Conservation (phyloP, 73 alveolate genomes). For the Strombidium stylifer region DNA sequence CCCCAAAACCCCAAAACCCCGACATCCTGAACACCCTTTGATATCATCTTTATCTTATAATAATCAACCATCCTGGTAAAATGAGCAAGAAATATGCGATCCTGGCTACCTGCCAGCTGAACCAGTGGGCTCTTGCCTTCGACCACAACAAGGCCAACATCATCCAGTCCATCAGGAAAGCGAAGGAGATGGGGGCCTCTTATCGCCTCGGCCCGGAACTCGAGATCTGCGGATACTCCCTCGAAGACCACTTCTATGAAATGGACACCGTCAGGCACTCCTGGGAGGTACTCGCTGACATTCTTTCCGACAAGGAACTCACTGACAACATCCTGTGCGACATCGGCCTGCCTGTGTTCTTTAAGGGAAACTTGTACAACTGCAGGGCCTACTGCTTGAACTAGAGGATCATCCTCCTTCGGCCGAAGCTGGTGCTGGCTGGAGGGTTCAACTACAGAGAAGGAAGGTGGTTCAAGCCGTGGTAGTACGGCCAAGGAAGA, state of each 20-base stretch:
- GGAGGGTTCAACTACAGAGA: slow-evolving; percentile 93
- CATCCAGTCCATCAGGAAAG: slow-evolving; percentile 66
- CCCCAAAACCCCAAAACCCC: too few relatives aligned
- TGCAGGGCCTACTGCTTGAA: slow-evolving; percentile 76
- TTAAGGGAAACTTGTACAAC: slow-evolving; percentile 78
- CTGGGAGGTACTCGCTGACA: slow-evolving; percentile 84
- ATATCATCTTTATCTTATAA: too few relatives aligned
- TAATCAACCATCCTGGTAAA: too few relatives aligned
- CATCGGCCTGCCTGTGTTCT: slow-evolving; percentile 92
- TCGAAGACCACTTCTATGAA: slow-evolving; percentile 94
- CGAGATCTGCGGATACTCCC: slow-evolving; percentile 88
- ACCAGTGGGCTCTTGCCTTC: slow-evolving; percentile 90
- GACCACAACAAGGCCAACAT: slow-evolving; percentile 70
- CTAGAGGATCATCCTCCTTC: slow-evolving; percentile 71
- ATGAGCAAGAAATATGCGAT: slow-evolving; percentile 2
- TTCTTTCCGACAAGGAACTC: slow-evolving; percentile 53
- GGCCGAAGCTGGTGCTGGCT: slow-evolving; percentile 89
- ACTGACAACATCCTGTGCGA: slow-evolving; percentile 71
- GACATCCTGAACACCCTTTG: too few relatives aligned
- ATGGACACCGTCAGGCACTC: slow-evolving; percentile 89
- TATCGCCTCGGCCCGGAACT: slow-evolving; percentile 82
- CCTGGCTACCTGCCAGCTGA: slow-evolving; percentile 69
- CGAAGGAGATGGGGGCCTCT: slow-evolving; percentile 64
- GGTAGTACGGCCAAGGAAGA: slow-evolving; percentile 55
- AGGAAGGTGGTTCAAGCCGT: slow-evolving; percentile 90